Evolutionary conservation across 768 basidiomycete species (phyloP), one percentile per base, ranked within the genome.

Genomic region (Saitozyma sp.): DNA sequence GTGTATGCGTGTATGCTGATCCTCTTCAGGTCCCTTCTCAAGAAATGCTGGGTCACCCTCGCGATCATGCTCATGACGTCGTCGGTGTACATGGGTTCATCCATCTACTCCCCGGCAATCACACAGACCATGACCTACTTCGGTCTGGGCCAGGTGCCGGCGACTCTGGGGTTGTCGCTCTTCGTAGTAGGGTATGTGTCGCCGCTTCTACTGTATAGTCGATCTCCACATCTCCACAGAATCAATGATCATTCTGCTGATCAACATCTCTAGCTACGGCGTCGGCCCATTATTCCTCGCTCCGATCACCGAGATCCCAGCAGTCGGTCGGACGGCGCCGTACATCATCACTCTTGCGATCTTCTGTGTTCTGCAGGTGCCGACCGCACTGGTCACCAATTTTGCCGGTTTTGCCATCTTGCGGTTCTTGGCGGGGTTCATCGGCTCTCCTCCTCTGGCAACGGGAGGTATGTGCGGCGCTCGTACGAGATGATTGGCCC

Each of bases 311-410:
- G 81, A 82, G 58, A 73, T 81, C 37, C 78, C 81, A 0, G 42
- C 64, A 1, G 70, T 81, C 49, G 81, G 81, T 10, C 67, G 81
- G 5, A 78, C 69, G 19, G 63, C 75, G 3, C 69, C 75, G 19
- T 81, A 81, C 64, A 74, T 82, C 55, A 63, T 74, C 63, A 78
- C 76, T 14, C 65, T 81, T 17, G 52, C 69, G 48, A 45, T 81
- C 56, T 82, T 80, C 62, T 71, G 76, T 54, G 53, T 76, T 38
- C 66, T 81, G 8, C 80, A 82, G 62, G 70, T 79, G 10, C 77
- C 79, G 2, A 74, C 78, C 1, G 70, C 69, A 0, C 59, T 78
- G 40, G 67, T 75, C 11, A 65, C 61, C 37, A 78, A 78, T 59
- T 68, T 77, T 61, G 69, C 70, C 7, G 74, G 75, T 8, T 64